Base-by-base conservation (phyloP, 768 basidiomycete genomes). In the Lactifluus echinatus region DNA sequence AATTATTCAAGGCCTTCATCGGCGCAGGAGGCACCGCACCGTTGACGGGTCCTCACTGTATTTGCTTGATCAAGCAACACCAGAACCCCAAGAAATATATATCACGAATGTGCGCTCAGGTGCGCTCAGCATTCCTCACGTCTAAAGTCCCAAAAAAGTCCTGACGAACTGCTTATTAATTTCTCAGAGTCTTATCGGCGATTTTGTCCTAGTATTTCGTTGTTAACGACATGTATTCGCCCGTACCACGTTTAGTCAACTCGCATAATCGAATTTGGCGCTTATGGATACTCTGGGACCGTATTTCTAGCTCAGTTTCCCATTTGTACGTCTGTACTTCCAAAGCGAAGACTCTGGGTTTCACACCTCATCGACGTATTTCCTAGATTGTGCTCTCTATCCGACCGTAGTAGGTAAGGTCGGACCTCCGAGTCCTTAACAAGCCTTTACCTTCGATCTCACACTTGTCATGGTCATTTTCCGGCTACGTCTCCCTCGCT, bases 221-320 rank as follows among this genome's bases (percentile, higher is more conserved):
- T 19, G 50, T 46, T 11, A 4, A 28, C 21, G 3, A 28, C n/a
- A 49, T n/a, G 4, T 23, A 17, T 10, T 31, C n/a, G n/a, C n/a
- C n/a, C n/a, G n/a, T n/a, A n/a, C n/a, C n/a, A n/a, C n/a, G n/a
- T n/a, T n/a, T n/a, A n/a, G n/a, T 34, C 6, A 19, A 28, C 24
- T 45, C 44, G 24, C 36, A 5, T 31, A 14, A 19, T 10, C 23
- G 57, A 55, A 57, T 60, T 12, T 60, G 59, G 59, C 59, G 59
- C 28, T 24, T 60, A 14, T 60, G 55, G 56, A n/a, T 60, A 43
- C 45, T 60, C 12, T 60, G 59, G 59, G 1, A 19, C 28, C 59
- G 59, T 7, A 60, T 21, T 8, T 46, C 4, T 57, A 29, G 42
- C 48, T 57, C 11, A 1, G 14, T 17, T 0, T 21, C 31, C 59